Evolutionary conservation across 352 stramenopile species (phyloP), one percentile per base, ranked within the genome.

Genomic region (Hyaloperonospora brassicae): DNA sequence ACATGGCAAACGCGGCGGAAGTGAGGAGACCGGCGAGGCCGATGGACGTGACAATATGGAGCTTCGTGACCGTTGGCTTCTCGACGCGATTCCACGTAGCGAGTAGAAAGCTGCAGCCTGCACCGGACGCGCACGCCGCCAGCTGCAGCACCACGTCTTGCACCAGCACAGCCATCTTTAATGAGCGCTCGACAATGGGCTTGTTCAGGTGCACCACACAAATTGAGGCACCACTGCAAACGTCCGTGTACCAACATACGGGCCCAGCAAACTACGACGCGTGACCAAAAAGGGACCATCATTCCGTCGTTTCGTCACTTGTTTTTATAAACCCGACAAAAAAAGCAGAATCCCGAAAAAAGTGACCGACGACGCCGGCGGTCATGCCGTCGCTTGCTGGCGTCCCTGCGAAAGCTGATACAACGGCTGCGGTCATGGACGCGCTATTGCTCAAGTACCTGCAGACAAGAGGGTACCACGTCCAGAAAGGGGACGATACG

Each of bases 381-480:
- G 13, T 23, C 17, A 70, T 70, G 62, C 49, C 58, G 35, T 70
- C 54, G 38, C 39, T 66, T 38, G 50, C 39, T 44, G n/a, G 1
- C 2, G 2, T 14, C 14, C 5, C 12, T 22, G 39, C 13, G 39
- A 44, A 44, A 22, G 12, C 17, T 3, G 62, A 67, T 52, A 27
- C 22, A 11, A 64, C 60, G 14, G 53, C 39, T 23, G 47, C 50
- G 46, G 59, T 79, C 51, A 84, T 86, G 73, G 79, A 89, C 56
- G 64, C 86, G 52, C 64, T 89, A 21, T 54, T 89, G 72, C 62
- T 82, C 42, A 71, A 87, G 64, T 89, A 87, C 62, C 61, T 89
- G 46, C 68, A 73, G 45, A 61, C 64, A 11, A 52, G 70, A 41
- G 79, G 79, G 0, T 87, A 89, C 55, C 59, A 80, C 25, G 56